Percentiles rank a stretch among this genome's conserved stretches.
Conservation (phyloP, 805 yeast genomes). For the Candida saitoana region DNA sequence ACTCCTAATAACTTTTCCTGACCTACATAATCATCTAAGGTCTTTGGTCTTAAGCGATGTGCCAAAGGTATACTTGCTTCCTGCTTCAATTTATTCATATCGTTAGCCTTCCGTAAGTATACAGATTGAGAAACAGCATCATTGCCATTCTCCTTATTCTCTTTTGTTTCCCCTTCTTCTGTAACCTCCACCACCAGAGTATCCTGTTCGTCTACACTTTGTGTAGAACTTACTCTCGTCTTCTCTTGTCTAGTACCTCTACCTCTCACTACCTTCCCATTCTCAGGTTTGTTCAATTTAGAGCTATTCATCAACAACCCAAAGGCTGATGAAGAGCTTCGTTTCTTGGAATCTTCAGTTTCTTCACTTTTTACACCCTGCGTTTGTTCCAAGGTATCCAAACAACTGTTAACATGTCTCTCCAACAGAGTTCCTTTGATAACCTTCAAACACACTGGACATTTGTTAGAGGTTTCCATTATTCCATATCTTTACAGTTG, state of each 20-base stretch:
- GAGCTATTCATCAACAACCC: background rate
- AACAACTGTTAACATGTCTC: constrained; percentile 38
- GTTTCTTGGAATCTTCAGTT: background rate
- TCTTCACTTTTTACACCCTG: background rate
- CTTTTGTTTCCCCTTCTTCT: background rate
- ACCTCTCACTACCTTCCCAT: background rate
- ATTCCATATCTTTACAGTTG: background rate
- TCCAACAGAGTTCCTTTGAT: constrained; percentile 26
- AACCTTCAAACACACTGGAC: constrained; percentile 34
- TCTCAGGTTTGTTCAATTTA: constrained; percentile 6
- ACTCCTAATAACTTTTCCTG: constrained; percentile 39
- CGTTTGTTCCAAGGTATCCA: constrained; percentile 27
- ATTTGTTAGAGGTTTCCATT: constrained; percentile 18
- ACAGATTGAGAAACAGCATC: constrained; percentile 2
- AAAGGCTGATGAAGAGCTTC: background rate
- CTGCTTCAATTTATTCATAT: constrained; percentile 12
- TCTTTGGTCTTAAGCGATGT: constrained; percentile 36
- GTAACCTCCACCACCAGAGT: background rate
- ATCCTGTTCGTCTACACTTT: background rate
- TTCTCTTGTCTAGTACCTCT: background rate
- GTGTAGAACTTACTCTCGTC: background rate
- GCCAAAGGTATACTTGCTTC: constrained; percentile 33
- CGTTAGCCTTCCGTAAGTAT: constrained; percentile 8
- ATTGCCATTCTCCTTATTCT: background rate
- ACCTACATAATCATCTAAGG: constrained; percentile 37